Percentiles rank a stretch among this genome's conserved stretches.
Conservation (phyloP, 805 yeast genomes). For the Zygosaccharomyces rouxii region DNA sequence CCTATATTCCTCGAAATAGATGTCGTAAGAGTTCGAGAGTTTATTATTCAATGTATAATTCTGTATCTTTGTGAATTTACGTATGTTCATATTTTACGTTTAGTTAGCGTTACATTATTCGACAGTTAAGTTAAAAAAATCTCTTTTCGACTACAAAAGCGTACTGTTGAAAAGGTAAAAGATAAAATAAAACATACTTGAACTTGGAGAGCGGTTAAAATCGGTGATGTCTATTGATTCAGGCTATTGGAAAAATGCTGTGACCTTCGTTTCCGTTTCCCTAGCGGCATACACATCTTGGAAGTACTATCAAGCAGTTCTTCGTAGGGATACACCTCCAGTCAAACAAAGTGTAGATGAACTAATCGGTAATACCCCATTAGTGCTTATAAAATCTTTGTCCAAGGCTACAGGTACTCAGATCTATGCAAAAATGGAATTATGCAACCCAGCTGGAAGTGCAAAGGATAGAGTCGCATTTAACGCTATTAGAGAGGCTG, state of each 20-base stretch:
- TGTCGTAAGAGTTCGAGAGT: not conserved
- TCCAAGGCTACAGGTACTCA: constrained; percentile 72
- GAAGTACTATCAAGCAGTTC: constrained; percentile 8
- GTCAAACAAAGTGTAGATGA: constrained; percentile 59
- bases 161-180: not conserved
- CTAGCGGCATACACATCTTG: constrained; percentile 12
- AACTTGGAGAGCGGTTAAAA: not conserved
- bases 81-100: not conserved
- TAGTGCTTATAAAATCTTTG: constrained; percentile 68
- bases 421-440: constrained; percentile 81
- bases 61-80: not conserved
- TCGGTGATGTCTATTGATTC: not conserved
- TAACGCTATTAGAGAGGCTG: constrained; percentile 72
- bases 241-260: constrained; percentile 11
- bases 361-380: constrained; percentile 86
- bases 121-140: no score
- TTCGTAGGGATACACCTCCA: constrained; percentile 24
- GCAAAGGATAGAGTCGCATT: constrained; percentile 94
- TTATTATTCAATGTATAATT: not conserved
- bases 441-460: constrained; percentile 88
- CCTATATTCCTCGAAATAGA: constrained; percentile 11
- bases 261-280: constrained; percentile 8
- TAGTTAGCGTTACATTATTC: not conserved
- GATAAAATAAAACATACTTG: not conserved
- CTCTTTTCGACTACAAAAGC: no score